Evolutionary conservation across 768 basidiomycete species (phyloP).

Genomic region (Naganishia randhawae): DNA sequence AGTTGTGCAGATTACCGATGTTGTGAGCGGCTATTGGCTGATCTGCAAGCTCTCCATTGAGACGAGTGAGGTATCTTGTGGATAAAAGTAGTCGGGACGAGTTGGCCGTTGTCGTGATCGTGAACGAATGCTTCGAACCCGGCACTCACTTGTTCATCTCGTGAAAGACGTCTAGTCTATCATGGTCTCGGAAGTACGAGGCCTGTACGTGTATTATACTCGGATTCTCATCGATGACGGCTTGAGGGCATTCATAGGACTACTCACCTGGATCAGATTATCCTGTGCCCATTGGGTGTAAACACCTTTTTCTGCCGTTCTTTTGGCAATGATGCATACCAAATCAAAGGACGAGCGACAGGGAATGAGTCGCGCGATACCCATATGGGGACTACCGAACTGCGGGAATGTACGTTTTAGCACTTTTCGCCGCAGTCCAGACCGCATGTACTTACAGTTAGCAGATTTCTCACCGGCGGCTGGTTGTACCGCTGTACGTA

Average conservation of each 20-base stretch:
- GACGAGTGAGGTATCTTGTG: slow-evolving; percentile 27
- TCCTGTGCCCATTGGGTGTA: slow-evolving; percentile 47
- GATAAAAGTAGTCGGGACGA: neutral
- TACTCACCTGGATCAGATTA: slow-evolving; percentile 33
- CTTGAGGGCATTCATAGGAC: slow-evolving; percentile 3
- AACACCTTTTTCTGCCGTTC: slow-evolving; percentile 45
- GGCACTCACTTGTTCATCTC: slow-evolving; percentile 33
- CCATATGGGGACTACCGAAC: slow-evolving; percentile 51
- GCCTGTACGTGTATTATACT: slow-evolving; percentile 42
- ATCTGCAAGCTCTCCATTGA: slow-evolving; percentile 27
- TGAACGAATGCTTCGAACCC: neutral
- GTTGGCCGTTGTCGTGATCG: neutral
- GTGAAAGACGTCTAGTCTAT: slow-evolving; percentile 49
- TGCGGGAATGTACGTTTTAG: slow-evolving; percentile 1
- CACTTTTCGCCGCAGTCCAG: neutral
- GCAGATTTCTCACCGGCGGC: slow-evolving; percentile 48
- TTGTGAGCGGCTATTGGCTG: slow-evolving; percentile 18
- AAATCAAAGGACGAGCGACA: slow-evolving; percentile 50
- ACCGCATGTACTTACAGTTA: slow-evolving; percentile 48
- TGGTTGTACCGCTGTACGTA: slow-evolving; percentile 50
- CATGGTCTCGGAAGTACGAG: slow-evolving; percentile 52
- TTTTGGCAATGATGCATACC: slow-evolving; percentile 44
- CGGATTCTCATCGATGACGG: slow-evolving; percentile 21
- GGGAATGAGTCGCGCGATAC: slow-evolving; percentile 51
- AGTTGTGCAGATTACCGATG: slow-evolving; percentile 33